Percentiles rank a stretch among this genome's conserved stretches.
These are phyloP conservation scores for Penstemon newberryi DNA, from an alignment of 257 asterid species.

Conservation along the genomic window DNA sequence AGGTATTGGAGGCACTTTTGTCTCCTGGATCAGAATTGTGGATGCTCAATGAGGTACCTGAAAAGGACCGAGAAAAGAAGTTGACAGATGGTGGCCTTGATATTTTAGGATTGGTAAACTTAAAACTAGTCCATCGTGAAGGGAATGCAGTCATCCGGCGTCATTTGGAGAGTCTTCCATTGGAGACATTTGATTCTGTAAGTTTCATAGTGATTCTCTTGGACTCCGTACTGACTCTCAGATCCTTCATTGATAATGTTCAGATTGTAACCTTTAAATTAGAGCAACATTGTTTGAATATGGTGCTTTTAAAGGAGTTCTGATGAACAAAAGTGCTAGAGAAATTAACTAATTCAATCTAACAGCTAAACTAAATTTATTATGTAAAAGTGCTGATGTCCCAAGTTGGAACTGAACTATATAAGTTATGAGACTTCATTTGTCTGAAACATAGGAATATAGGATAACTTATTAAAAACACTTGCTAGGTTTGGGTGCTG, in stretches of 20 bases:
- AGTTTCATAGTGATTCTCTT: conserved; percentile 40
- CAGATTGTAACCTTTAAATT: conserved; percentile 1
- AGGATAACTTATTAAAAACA: conserved; percentile 8
- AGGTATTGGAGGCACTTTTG: conserved; percentile 90
- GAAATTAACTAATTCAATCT: background rate
- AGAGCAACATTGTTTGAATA: background rate
- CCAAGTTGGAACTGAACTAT: conserved; percentile 17
- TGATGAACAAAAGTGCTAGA: conserved; percentile 7
- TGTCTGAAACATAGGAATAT: background rate
- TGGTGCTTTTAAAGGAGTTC: conserved; percentile 15
- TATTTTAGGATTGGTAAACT: conserved; percentile 72
- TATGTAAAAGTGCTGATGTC: conserved; percentile 8
- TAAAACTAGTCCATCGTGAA: conserved; percentile 80
- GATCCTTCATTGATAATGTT: conserved; percentile 19
- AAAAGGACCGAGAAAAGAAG: conserved; percentile 71
- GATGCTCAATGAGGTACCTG: conserved; percentile 94
- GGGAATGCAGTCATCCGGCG: conserved; percentile 97
- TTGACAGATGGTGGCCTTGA: conserved; percentile 94
- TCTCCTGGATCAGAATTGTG: conserved; percentile 88
- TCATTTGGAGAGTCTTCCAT: conserved; percentile 85
- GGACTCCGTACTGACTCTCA: conserved; percentile 21
- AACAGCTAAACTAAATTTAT: background rate
- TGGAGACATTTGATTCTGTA: conserved; percentile 98
- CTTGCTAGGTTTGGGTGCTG: conserved; percentile 15
- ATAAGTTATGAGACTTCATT: conserved; percentile 17